Percentiles rank a stretch among this genome's conserved stretches.
Conservation (phyloP, 768 basidiomycete species). For the Mycena epipterygia region DNA sequence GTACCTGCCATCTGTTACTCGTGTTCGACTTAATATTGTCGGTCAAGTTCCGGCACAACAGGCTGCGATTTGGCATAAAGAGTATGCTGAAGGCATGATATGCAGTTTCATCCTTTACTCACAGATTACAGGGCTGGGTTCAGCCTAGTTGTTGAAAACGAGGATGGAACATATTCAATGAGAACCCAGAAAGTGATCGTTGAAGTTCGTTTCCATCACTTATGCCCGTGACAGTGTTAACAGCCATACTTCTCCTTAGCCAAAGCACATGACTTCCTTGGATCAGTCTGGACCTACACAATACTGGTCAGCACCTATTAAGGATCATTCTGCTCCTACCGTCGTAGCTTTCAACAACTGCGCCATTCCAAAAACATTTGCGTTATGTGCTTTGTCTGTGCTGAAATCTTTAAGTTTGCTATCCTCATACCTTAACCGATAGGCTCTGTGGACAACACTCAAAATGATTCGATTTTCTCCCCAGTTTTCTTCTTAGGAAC, state of each 20-base stretch:
- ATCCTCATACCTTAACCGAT: neutral
- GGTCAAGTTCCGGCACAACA: neutral
- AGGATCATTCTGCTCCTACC: neutral
- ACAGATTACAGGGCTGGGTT: neutral
- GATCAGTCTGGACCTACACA: neutral
- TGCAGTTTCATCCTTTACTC: neutral
- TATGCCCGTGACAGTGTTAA: neutral
- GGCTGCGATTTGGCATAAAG: neutral
- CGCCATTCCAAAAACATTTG: neutral
- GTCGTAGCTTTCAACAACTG: neutral
- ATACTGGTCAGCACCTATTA: neutral
- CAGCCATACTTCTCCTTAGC: neutral
- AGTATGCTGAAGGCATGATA: neutral
- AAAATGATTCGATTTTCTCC: neutral
- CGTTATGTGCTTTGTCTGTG: neutral
- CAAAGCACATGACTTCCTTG: constrained; percentile 1
- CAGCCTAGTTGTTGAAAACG: neutral
- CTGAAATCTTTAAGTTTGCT: neutral
- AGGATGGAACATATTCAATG: neutral
- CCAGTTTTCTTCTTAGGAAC: neutral
- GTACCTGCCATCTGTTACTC: neutral
- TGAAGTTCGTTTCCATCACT: neutral
- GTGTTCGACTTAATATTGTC: neutral
- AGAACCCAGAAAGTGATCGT: neutral
- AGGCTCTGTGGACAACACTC: constrained; percentile 3